Base-by-base conservation (phyloP, 805 yeast species). In the Candida mattraensis region DNA sequence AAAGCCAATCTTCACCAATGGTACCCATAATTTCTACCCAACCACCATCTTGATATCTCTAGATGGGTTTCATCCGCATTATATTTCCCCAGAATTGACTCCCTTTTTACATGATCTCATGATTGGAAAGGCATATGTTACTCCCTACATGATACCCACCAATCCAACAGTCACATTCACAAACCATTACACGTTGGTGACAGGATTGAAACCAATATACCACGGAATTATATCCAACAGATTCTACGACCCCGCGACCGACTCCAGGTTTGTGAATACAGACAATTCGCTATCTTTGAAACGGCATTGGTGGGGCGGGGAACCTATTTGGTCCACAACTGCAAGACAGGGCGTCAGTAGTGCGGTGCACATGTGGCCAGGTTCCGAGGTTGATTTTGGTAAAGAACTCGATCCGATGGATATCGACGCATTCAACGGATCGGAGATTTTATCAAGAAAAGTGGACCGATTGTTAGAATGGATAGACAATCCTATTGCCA, bases 321-420 rank as follows among this genome's bases (percentile, higher is more conserved):
- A 86, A 55, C 93, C 96, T 0, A 53, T 89, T 14, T 89, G 97
- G 97, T 63, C 71, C 20, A 85, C 94, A 1, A 87, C 91, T 0
- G 67, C 66, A 18, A 56, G 58, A 13, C 83, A 83, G 40, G 81
- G 79, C 5, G 71, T 82, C 2, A 63, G 64, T 3, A 61, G 83
- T 5, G 94, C 88, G 0, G 82, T 87, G n/a, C 95, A 88, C 59
- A 88, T 87, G 96, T 89, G 95, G 95, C 96, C 96, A 0, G 96
- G 96, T 2, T 78, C 88, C 40, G 95, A 87, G 49, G 94, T 80
- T 6, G 70, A 72, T 17, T 77, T 74, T 53, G 62, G 61, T 22
- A 39, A 53, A 37, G 67, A 74, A 37, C 18, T 33, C 5, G 72
- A 69, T 15, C 80, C 83, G 2, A 54, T 71, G 37, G 72, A 70